Evolutionary conservation across 2,329 filamentous ascomycete genomes (phyloP), one percentile per base, ranked within the genome.

Genomic region (Thelonectria olida): DNA sequence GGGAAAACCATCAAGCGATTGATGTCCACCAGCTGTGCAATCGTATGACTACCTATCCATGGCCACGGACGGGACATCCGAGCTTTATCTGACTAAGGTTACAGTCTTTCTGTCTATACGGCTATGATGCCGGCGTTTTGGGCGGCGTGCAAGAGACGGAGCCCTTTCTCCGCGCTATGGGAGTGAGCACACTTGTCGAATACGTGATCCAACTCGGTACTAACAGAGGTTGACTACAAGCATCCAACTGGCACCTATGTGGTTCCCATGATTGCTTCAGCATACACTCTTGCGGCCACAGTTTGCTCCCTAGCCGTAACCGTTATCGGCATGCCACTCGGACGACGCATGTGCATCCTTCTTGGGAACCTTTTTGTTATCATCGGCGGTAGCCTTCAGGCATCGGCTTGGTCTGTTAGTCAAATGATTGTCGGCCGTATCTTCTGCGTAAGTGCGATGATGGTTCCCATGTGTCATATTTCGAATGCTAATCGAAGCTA

Each of bases 391-490:
- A 53, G 45, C 28, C 42, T 63, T 4, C 61, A 63, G 45, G 61
- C 61, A 9, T 59, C 55, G 13, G 55, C 61, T 8, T 63, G 56
- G 55, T 59, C 55, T 36, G 61, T 63, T 5, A 45, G 51, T 22
- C 61, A 63, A 6, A 63, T 63, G 61, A 60, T 63, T 22, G 61
- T 60, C 1, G 61, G 61, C 6, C 45, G 61, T 15, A 44, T 63
- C n/a, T 5, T 63, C 19, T 55, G 55, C 36, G 48, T 51, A 22
- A 51, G 48, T 38, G n/a, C n/a, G n/a, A n/a, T n/a, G n/a, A n/a
- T n/a, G n/a, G n/a, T n/a, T n/a, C n/a, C n/a, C n/a, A n/a, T n/a
- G n/a, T n/a, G n/a, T n/a, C n/a, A n/a, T n/a, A n/a, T n/a, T n/a
- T n/a, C n/a, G n/a, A n/a, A n/a, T 7, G 17, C 31, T 17, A 39